phyloP scores from a whole-genome alignment of 2,329 filamentous ascomycete genomes.

The Apiospora marii region DNA sequence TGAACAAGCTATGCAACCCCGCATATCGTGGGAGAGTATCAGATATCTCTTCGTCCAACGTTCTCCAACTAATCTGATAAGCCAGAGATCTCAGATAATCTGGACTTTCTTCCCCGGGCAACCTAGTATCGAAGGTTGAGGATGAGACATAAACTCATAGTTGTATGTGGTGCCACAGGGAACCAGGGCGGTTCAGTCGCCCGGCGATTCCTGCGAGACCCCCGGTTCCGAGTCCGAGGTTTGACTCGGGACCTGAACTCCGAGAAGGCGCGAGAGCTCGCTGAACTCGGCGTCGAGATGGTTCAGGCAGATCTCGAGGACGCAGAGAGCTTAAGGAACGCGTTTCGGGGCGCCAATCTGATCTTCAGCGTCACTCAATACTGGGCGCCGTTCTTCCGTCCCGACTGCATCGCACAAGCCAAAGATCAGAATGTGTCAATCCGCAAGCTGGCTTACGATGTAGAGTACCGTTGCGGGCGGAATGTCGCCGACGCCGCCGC shows the following conservation, averaged over 20 bases:
- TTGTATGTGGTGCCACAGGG: constrained; percentile 36
- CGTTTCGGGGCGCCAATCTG: constrained; percentile 54
- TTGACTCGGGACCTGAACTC: constrained; percentile 55
- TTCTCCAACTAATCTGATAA: background rate
- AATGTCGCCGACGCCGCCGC: constrained; percentile 65
- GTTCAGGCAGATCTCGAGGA: constrained; percentile 54
- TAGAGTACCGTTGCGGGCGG: constrained; percentile 59
- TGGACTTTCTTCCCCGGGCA: background rate
- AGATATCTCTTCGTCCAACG: background rate
- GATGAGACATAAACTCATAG: background rate
- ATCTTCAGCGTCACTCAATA: constrained; percentile 66
- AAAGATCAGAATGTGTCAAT: constrained; percentile 48
- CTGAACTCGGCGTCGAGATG: constrained; percentile 51
- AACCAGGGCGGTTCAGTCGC: constrained; percentile 63
- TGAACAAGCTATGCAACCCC: background rate
- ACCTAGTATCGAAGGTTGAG: background rate
- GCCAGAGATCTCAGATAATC: background rate
- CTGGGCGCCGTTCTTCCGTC: constrained; percentile 48
- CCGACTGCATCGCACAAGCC: constrained; percentile 49
- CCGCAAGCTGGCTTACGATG: constrained; percentile 53
- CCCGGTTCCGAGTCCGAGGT: constrained; percentile 54
- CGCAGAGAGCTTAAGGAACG: constrained; percentile 45
- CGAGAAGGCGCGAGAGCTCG: constrained; percentile 49
- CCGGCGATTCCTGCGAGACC: constrained; percentile 50
- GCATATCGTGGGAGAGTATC: background rate